Evolutionary conservation across 306 rosid genomes (phyloP).

Genomic region (Lagenaria siceraria): DNA sequence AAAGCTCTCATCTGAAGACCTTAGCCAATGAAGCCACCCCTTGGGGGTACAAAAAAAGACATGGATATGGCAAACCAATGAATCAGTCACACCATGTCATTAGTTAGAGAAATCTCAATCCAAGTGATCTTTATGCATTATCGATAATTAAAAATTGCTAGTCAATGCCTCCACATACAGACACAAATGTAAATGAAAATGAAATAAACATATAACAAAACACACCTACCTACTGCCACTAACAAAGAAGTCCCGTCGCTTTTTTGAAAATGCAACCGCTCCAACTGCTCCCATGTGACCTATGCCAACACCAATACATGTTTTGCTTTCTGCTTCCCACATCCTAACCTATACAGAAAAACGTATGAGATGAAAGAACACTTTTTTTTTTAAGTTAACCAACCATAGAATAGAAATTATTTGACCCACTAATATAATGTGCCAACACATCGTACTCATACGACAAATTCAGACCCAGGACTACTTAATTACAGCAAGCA

Average conservation of each 20-base stretch:
- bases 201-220: not conserved
- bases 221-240: conserved; percentile 81
- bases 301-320: conserved; percentile 67
- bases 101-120: not conserved
- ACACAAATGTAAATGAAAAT: not conserved
- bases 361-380: not conserved
- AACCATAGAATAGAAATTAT: not conserved
- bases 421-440: not conserved
- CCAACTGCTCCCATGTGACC: conserved; percentile 94
- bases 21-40: not conserved
- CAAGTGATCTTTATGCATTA: not conserved
- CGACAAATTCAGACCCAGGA: conserved; percentile 6
- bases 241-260: conserved; percentile 60
- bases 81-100: not conserved
- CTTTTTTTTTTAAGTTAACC: not conserved
- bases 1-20: too few species aligned
- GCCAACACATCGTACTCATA: not conserved
- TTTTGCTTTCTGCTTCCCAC: conserved; percentile 74
- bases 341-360: conserved; percentile 62
- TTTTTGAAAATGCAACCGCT: conserved; percentile 79
- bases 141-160: not conserved
- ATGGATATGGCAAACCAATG: not conserved
- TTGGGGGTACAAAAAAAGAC: not conserved
- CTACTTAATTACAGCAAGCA: not conserved
- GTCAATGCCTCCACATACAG: not conserved